phyloP scores from a whole-genome alignment of 768 basidiomycete species.

The Tricholoma saponaceum region DNA sequence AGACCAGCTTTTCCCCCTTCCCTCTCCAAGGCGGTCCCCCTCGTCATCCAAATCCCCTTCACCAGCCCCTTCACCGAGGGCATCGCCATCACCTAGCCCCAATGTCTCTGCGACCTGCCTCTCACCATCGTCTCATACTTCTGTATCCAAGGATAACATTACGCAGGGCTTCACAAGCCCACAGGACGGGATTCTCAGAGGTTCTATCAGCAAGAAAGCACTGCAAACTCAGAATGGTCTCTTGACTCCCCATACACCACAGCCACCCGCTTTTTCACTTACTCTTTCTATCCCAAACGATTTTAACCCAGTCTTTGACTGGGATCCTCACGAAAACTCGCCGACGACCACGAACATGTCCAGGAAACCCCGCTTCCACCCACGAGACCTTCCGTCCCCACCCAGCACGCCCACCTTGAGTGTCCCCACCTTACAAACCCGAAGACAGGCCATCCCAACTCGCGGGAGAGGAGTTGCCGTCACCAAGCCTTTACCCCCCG shows the following conservation, averaged over 20 bases:
- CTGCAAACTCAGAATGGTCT: not conserved
- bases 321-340: not conserved
- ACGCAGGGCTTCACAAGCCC: not conserved
- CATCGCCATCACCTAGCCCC: conserved; percentile 17
- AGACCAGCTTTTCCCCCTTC: conserved; percentile 53
- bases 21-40: conserved; percentile 54
- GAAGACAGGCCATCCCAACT: not conserved
- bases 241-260: not conserved
- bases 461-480: not conserved
- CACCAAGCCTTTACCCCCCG: not conserved
- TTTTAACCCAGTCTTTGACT: not conserved
- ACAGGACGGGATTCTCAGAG: conserved; percentile 9
- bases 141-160: conserved; percentile 6
- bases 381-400: not conserved
- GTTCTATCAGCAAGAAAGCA: conserved; percentile 14
- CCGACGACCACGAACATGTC: too few species aligned
- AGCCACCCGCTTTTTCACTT: not conserved
- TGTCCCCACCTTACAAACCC: not conserved
- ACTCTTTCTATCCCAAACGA: not conserved
- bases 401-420: not conserved
- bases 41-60: conserved; percentile 30
- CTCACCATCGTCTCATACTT: not conserved
- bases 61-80: conserved; percentile 11
- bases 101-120: conserved; percentile 11
- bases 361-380: not conserved